Evolutionary conservation across 768 basidiomycete genomes (phyloP).

Genomic region (Crassisporium funariophilum): DNA sequence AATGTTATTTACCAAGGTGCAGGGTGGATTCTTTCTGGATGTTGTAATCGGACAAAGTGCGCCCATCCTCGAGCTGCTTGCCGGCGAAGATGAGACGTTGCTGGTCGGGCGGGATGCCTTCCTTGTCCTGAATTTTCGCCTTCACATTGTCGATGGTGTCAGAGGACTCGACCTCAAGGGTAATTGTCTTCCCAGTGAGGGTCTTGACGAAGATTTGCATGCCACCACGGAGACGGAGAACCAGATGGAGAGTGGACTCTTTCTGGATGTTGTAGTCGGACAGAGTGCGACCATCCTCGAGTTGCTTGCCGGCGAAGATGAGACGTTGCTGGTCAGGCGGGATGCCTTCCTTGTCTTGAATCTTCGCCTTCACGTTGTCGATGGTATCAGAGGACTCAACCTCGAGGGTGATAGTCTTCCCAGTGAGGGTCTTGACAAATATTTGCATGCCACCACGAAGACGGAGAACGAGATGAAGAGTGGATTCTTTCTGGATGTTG

Average conservation of each 20-base stretch:
- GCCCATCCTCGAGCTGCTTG: constrained; percentile 86
- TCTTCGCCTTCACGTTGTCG: constrained; percentile 42
- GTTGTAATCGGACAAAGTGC: constrained; percentile 73
- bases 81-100: constrained; percentile 81
- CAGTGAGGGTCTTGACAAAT: constrained; percentile 80
- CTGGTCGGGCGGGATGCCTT: constrained; percentile 47
- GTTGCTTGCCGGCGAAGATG: constrained; percentile 35
- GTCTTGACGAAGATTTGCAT: constrained; percentile 50
- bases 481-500: constrained; percentile 72
- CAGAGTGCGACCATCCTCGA: constrained; percentile 41
- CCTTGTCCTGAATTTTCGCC: constrained; percentile 77
- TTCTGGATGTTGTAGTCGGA: constrained; percentile 52
- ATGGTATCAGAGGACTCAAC: constrained; percentile 32
- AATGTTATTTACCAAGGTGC: constrained; percentile 40
- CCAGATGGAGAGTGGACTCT: constrained; percentile 42
- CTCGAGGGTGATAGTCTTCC: constrained; percentile 66
- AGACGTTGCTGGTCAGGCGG: constrained; percentile 34
- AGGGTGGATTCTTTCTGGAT: constrained; percentile 71
- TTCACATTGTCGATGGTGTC: constrained; percentile 79
- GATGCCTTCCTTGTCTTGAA: constrained; percentile 46
- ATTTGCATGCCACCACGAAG: constrained; percentile 40
- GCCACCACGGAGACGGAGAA: constrained; percentile 31
- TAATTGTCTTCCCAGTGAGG: constrained; percentile 63
- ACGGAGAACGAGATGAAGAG: constrained; percentile 51
- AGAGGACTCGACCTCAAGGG: constrained; percentile 71